Evolutionary conservation across 768 basidiomycete species (phyloP), one percentile per base, ranked within the genome.

Genomic region (Suillus alpinus): DNA sequence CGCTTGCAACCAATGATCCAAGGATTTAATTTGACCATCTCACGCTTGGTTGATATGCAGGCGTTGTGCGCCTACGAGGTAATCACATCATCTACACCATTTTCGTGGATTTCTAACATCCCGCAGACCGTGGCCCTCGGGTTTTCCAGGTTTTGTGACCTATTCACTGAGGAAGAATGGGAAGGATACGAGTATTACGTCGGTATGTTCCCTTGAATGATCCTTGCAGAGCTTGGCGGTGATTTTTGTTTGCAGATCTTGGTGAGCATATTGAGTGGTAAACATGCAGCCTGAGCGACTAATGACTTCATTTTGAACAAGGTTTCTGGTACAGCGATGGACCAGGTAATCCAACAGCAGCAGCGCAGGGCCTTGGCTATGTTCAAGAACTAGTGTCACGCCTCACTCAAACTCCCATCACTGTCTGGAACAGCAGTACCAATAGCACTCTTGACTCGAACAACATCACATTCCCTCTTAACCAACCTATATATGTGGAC

Each of bases 81-180:
- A 43, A 18, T n/a, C n/a, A 34, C 14, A 23, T 31, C 36, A 12
- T n/a, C 9, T 43, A 6, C 18, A 20, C 18, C 10, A 2, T 36
- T 14, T 52, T 29, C 14, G 2, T 55, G 13, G 8, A 51, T 20
- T 52, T 49, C 37, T 37, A 44, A 44, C 20, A 14, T 47, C 41
- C 26, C 6, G 6, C 49, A 80, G 78, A 79, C 82, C 14, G 82
- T 83, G 34, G 76, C 81, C 2, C 73, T 83, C n/a, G 81, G 81
- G 0, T 81, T 76, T 65, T 81, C 80, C 10, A 65, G 69, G 18
- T 84, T 83, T 73, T 84, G 82, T 63, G 70, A 71, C 9, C 68
- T 84, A 12, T 83, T 84, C 71, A 82, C 82, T 4, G 70, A 80
- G 60, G 74, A 79, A 44, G 83, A 84, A 65, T 84, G 82, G 82